Base-by-base conservation (phyloP, 23 red algal genomes). In the Cyanidioschyzon merolae region DNA sequence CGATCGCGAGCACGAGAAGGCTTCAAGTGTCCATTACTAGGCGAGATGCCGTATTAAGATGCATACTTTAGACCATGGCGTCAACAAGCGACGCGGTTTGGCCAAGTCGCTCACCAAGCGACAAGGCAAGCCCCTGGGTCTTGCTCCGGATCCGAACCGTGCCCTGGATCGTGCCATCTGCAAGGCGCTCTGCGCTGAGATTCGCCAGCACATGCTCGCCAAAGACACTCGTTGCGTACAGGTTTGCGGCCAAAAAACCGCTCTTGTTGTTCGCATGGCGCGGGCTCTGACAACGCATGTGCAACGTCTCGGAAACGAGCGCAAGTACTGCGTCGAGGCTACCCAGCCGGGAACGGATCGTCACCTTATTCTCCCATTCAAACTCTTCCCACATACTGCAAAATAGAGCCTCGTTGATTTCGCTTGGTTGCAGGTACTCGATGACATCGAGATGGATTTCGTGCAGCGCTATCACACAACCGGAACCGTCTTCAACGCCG, bases 361-460 rank as follows among this genome's bases (percentile, higher is more conserved):
- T 80, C 32, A 96, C 88, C 57, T 91, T 91, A 79, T 98, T 98
- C 86, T 98, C 94, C 94, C 94, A 98, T 58, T 98, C 94, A 83
- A 91, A 91, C 74, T 91, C 94, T 0, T 83, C 94, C 94, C 94
- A 98, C 86, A 98, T 89, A 31, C 84, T 80, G 76, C 94, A 80
- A 68, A 98, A 98, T 15, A 75, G 78, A 15, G 87, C 75, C 74
- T 98, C 94, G 30, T 59, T 84, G 37, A 98, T 85, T 39, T 84
- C 85, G 15, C 77, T 85, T 1, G 94, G 94, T 35, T 84, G 85
- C 32, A 98, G 86, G 79, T 98, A 98, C 63, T 98, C 94, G 88
- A 98, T 98, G 7, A 98, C 85, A 81, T 98, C 94, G 39, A 98
- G 82, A 68, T 91, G 94, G 31, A 98, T 91, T 57, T 98, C 94